Base-by-base conservation (phyloP, 805 yeast genomes). In the Ogataea saltuana region DNA sequence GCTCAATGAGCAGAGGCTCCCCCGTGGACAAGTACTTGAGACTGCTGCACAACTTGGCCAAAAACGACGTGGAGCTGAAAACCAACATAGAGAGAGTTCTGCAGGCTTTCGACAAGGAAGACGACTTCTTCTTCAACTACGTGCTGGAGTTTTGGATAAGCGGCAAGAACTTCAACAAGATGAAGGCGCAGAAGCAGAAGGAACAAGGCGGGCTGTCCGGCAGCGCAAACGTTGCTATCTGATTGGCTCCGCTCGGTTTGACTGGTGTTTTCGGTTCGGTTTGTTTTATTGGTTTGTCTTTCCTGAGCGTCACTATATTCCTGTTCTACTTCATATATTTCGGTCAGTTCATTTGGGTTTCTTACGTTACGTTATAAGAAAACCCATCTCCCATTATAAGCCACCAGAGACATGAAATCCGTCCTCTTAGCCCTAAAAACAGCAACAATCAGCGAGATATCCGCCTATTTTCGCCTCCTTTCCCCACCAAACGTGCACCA, bases 401-500 rank as follows among this genome's bases (percentile, higher is more conserved):
- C n/a, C n/a, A n/a, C n/a, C n/a, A n/a, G n/a, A n/a, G n/a, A n/a
- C n/a, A n/a, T n/a, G n/a, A n/a, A n/a, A n/a, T n/a, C n/a, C n/a
- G n/a, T n/a, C n/a, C n/a, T n/a, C n/a, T 10, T 18, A 33, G 4
- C 26, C 36, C 12, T 35, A 35, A 4, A 48, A 54, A 48, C 72
- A 71, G 32, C 74, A 68, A 6, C 67, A 28, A 20, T 60, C 61
- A 1, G 63, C 48, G 13, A 68, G 37, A 43, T 55, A 62, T 21
- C 68, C 64, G 4, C 72, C 71, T n/a, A 75, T 60, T 23, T 64
- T 69, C 5, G 71, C 68, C 12, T 67, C 65, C 19, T 54, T 62
- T 12, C 68, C 68, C 73, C 76, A 78, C 79, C 81, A 78, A 3
- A 65, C 50, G 8, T 61, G 55, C 2, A 74, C 67, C 31, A 79